A percentile compares a stretch with the other conserved stretches of the same genome.
Evolutionary conservation across 768 basidiomycete species (phyloP).

Genomic region (Leccinum variicolor): DNA sequence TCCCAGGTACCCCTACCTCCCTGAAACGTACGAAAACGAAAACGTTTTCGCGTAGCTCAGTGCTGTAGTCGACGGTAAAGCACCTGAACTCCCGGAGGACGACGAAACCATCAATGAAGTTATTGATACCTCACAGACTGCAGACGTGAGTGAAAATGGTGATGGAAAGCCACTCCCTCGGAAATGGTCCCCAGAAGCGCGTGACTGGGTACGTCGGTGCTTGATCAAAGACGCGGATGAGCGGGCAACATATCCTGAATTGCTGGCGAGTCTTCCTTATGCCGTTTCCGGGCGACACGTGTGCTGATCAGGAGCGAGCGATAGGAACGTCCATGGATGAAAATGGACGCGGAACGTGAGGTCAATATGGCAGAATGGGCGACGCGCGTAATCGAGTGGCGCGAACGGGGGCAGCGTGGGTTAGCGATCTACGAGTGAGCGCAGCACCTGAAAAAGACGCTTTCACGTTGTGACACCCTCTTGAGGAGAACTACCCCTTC

Average conservation of each 20-base stretch:
- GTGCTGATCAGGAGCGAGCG: slow-evolving; percentile 4
- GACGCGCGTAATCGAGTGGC: slow-evolving; percentile 42
- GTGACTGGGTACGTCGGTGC: slow-evolving; percentile 81
- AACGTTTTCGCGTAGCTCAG: slow-evolving; percentile 96
- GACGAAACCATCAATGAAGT: slow-evolving; percentile 22
- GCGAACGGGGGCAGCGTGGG: slow-evolving; percentile 25
- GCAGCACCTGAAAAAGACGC: background rate
- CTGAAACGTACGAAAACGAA: slow-evolving; percentile 93
- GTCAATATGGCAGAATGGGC: slow-evolving; percentile 92
- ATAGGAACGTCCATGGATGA: slow-evolving; percentile 78
- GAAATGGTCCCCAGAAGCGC: slow-evolving; percentile 45
- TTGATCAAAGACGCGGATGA: slow-evolving; percentile 75
- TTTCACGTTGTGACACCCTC: slow-evolving; percentile 8
- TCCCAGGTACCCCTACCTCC: slow-evolving; percentile 78
- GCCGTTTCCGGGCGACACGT: background rate
- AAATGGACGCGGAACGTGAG: slow-evolving; percentile 51
- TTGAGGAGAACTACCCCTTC: slow-evolving; percentile 19
- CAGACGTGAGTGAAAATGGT: slow-evolving; percentile 12
- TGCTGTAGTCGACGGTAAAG: slow-evolving; percentile 95
- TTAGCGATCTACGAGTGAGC: slow-evolving; percentile 23
- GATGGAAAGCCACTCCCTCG: slow-evolving; percentile 12
- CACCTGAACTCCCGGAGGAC: slow-evolving; percentile 78
- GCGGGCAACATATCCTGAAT: slow-evolving; percentile 78
- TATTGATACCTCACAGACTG: slow-evolving; percentile 1
- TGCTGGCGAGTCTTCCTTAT: slow-evolving; percentile 52